Conservation (phyloP, 106 monocot genomes). For the Amphibolis antarctica region DNA sequence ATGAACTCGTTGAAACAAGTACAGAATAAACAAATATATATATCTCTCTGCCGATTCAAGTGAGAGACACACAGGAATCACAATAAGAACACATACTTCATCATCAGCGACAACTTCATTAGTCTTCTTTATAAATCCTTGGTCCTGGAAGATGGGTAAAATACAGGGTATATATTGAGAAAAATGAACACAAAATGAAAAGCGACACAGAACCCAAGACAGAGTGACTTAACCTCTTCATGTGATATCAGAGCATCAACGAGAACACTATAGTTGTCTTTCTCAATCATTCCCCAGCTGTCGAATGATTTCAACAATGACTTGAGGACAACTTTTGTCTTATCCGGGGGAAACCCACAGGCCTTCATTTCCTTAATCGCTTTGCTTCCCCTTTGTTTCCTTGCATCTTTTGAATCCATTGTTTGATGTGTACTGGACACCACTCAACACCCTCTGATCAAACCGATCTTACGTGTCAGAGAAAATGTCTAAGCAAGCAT, state of each 20-base stretch:
- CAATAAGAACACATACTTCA: neutral
- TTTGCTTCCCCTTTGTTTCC: conserved; percentile 4
- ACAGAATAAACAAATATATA: neutral
- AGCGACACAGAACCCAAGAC: neutral
- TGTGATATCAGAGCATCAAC: conserved; percentile 45
- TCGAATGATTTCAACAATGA: conserved; percentile 35
- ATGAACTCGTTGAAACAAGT: neutral
- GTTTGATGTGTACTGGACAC: neutral
- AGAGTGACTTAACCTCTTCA: conserved; percentile 15
- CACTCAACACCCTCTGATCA: no score
- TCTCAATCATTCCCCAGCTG: conserved; percentile 64
- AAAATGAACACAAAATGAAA: neutral
- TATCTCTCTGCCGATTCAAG: neutral
- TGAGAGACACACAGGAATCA: neutral
- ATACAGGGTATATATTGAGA: neutral
- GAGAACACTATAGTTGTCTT: conserved; percentile 44
- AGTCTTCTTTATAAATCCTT: conserved; percentile 9
- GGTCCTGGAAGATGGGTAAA: conserved; percentile 9
- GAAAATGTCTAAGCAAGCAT: no score
- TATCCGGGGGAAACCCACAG: conserved; percentile 30
- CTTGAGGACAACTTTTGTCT: conserved; percentile 31
- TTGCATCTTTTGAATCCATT: neutral
- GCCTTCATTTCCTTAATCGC: conserved; percentile 44
- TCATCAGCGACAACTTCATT: conserved; percentile 1
- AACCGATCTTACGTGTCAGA: no score